phyloP scores from a whole-genome alignment of 2,329 filamentous ascomycete genomes.

The Aspergillus bombycis region DNA sequence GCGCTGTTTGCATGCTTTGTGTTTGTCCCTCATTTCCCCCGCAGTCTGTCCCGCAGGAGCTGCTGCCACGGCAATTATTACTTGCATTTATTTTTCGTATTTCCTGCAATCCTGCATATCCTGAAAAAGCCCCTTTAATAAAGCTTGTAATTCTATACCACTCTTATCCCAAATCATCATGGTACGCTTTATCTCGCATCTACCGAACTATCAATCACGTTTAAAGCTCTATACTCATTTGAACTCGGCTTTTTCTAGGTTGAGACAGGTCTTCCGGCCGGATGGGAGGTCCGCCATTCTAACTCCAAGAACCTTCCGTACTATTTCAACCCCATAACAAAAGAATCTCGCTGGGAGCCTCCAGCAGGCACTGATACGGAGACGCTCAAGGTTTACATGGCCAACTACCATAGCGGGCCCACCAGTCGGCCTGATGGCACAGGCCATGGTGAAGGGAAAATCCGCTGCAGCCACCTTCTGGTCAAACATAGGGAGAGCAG shows the following conservation, averaged over 20 bases:
- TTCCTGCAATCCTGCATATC: not conserved
- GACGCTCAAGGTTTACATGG: constrained; percentile 93
- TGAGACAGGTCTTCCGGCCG: constrained; percentile 78
- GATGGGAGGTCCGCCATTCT: constrained; percentile 96
- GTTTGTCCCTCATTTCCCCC: constrained; percentile 28
- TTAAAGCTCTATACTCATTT: constrained; percentile 10
- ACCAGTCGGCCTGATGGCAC: constrained; percentile 34
- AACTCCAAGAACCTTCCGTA: constrained; percentile 99
- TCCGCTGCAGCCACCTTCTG: constrained; percentile 87
- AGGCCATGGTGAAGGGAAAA: constrained; percentile 71
- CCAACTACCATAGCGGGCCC: constrained; percentile 72
- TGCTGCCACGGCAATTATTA: constrained; percentile 8
- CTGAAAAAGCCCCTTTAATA: not conserved
- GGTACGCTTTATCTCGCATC: constrained; percentile 6
- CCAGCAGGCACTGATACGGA: constrained; percentile 86
- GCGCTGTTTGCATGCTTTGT: constrained; percentile 26
- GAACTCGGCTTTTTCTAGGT: constrained; percentile 47
- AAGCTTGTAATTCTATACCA: not conserved
- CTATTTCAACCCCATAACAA: constrained; percentile 89
- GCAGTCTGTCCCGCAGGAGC: constrained; percentile 27
- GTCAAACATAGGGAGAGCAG: constrained; percentile 91
- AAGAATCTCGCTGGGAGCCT: constrained; percentile 94
- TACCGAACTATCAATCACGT: not conserved
- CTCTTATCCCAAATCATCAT: constrained; percentile 9
- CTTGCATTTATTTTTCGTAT: constrained; percentile 1